Conservation (phyloP, 106 monocot genomes). For the Dendrobium huoshanense region DNA sequence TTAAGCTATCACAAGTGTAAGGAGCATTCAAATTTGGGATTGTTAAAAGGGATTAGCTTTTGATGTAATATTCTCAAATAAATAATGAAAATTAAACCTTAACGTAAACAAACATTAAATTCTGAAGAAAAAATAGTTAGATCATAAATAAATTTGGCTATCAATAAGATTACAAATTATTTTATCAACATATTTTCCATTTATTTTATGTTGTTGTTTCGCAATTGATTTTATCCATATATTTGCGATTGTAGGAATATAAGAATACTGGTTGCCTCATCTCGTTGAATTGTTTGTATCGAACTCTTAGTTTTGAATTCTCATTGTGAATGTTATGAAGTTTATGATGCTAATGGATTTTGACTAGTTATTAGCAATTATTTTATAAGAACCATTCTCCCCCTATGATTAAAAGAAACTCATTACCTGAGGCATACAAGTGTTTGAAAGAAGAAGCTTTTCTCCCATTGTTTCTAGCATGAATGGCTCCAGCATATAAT, state of each 20-base stretch:
- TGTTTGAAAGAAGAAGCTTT: conserved; percentile 35
- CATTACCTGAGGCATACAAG: conserved; percentile 37
- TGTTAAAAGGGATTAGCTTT: not conserved
- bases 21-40: not conserved
- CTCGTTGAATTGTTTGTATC: no score
- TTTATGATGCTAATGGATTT: not conserved
- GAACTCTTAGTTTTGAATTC: not conserved
- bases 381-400: not conserved
- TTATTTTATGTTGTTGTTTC: no score
- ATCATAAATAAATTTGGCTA: no score
- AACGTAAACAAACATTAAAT: no score
- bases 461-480: conserved; percentile 18
- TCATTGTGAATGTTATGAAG: not conserved
- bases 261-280: no score
- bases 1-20: not conserved
- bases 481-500: conserved; percentile 40
- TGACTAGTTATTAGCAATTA: not conserved
- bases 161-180: no score
- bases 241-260: no score
- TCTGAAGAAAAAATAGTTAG: no score
- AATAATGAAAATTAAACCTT: not conserved
- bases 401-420: not conserved
- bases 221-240: no score
- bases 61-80: not conserved
- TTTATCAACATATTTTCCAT: no score